Evolutionary conservation across 371 early-diverging fungal genomes (phyloP), one percentile per base, ranked within the genome.

Genomic region (Neoconidiobolus thromboides): DNA sequence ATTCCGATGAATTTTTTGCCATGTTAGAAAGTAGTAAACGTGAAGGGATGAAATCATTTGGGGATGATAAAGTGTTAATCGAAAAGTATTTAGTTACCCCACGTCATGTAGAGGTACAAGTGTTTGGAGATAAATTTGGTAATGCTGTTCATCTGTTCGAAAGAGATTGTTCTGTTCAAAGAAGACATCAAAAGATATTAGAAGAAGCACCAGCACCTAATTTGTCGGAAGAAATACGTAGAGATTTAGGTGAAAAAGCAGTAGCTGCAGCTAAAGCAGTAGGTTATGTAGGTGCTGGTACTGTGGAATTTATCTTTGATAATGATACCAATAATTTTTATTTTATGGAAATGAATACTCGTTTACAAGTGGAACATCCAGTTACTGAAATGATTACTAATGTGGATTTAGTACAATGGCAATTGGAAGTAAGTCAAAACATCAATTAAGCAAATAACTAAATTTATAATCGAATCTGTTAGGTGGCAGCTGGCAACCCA

Each of bases 281-380:
- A 40, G 77, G 80, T 58, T 98, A 97, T 65, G 85, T 81, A 54
- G 88, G 90, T 58, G 95, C 94, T 12, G 94, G 95, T 57, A 98
- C 99, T 0, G 96, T 97, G 41, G 99, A 98, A 70, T 98, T 96
- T 66, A 87, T 98, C 52, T 82, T 91, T 76, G 94, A 92, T 70
- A 82, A 86, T 62, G 72, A 78, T n/a, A 80, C 79, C 55, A 78
- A 87, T 65, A 68, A 87, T 60, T 93, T 93, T 66, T 97, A 94
- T 73, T 97, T 96, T 68, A 86, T 98, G 87, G 97, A 97, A 74
- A 93, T 95, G 90, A 93, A 93, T 73, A 91, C 93, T 2, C 80
- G 93, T 54, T 75, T 95, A 15, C 93, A 94, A 69, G 93, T 98
- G 5, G 97, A 97, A 71, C 99, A 97, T 71, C 95, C 97, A 4